Conservation (phyloP, 805 yeast species). For the Lachancea cidri region DNA sequence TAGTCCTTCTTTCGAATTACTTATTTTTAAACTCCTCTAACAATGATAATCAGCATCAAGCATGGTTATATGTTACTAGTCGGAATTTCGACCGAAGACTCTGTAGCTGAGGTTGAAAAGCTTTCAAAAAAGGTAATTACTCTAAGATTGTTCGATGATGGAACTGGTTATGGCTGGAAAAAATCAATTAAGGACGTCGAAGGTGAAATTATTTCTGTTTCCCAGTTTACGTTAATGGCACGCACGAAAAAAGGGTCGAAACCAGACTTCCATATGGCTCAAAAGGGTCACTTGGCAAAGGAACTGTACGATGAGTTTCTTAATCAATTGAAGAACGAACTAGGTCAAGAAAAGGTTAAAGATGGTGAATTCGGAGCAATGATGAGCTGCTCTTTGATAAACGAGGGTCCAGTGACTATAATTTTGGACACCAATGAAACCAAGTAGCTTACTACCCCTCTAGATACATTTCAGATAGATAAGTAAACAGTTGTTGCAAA, state of each 20-base stretch:
- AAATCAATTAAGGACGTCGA: slow-evolving; percentile 55
- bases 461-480: too few species aligned
- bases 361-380: slow-evolving; percentile 95
- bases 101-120: slow-evolving; percentile 64
- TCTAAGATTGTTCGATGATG: slow-evolving; percentile 72
- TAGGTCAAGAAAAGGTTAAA: slow-evolving; percentile 62
- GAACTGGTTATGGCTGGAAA: slow-evolving; percentile 71
- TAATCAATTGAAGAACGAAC: slow-evolving; percentile 38
- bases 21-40: too few species aligned
- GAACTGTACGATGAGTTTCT: slow-evolving; percentile 47
- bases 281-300: slow-evolving; percentile 59
- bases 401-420: slow-evolving; percentile 93
- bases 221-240: slow-evolving; percentile 89
- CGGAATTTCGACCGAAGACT: slow-evolving; percentile 78
- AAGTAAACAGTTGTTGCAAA: background rate
- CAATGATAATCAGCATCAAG: slow-evolving; percentile 39
- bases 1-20: too few species aligned
- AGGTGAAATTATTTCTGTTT: slow-evolving; percentile 78
- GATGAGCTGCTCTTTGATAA: slow-evolving; percentile 88
- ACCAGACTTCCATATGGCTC: slow-evolving; percentile 92
- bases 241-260: slow-evolving; percentile 85
- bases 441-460: background rate
- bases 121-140: slow-evolving; percentile 61
- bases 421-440: slow-evolving; percentile 62
- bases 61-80: slow-evolving; percentile 76